phyloP scores from a whole-genome alignment of 2,329 filamentous ascomycete species.

The Sphaerulina musiva region DNA sequence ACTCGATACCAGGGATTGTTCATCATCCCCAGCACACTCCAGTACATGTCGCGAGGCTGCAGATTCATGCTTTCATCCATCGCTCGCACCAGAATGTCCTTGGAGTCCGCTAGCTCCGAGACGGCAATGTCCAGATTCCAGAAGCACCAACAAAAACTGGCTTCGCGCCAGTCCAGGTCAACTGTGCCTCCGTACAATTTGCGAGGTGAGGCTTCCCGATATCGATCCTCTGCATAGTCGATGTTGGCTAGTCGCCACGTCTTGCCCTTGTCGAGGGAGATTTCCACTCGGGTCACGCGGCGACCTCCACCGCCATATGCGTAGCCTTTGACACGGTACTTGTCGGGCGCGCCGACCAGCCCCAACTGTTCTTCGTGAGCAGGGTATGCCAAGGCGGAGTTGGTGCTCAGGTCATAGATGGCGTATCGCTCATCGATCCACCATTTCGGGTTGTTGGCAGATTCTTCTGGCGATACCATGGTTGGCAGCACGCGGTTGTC shows the following conservation, averaged over 20 bases:
- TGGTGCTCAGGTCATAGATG: conserved; percentile 85
- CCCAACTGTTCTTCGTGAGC: conserved; percentile 65
- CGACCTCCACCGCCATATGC: conserved; percentile 85
- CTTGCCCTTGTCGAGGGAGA: conserved; percentile 76
- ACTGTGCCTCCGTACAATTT: conserved; percentile 68
- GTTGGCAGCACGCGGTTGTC: conserved; percentile 88
- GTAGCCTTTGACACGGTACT: conserved; percentile 69
- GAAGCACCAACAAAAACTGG: conserved; percentile 86
- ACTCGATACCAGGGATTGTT: conserved; percentile 93
- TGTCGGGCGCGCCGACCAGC: conserved; percentile 43
- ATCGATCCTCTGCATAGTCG: conserved; percentile 78
- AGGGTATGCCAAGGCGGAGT: conserved; percentile 74
- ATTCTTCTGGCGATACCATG: conserved; percentile 74
- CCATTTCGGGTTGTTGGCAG: conserved; percentile 63
- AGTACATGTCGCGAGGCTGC: conserved; percentile 91
- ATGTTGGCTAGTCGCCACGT: conserved; percentile 73
- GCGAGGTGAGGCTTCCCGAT: conserved; percentile 59
- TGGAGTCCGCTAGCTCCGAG: conserved; percentile 54
- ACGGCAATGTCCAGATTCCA: conserved; percentile 69
- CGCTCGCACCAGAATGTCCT: conserved; percentile 71
- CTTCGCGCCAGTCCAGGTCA: conserved; percentile 76
- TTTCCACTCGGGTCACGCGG: conserved; percentile 71
- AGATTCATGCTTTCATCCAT: conserved; percentile 88
- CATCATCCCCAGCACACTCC: conserved; percentile 95
- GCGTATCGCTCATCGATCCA: conserved; percentile 89